phyloP scores from a whole-genome alignment of 768 basidiomycete genomes.

The Phylloporus arenicola region DNA sequence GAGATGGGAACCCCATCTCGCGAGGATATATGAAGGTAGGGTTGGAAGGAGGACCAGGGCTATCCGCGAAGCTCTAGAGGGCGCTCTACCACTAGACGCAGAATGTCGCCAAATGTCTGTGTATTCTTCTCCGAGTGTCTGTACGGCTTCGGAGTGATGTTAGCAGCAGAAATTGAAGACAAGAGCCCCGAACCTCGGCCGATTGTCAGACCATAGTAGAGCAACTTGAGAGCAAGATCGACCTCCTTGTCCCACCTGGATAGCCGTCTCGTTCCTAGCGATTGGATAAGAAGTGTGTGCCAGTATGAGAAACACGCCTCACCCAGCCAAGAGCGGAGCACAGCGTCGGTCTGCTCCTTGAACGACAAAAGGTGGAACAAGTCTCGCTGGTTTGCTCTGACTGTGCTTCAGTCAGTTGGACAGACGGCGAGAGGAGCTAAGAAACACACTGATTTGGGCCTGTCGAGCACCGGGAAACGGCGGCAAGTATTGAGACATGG shows the following conservation, averaged over 20 bases:
- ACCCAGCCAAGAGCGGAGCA: conserved; percentile 78
- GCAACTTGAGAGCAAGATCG: conserved; percentile 58
- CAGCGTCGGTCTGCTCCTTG: conserved; percentile 69
- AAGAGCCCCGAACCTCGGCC: conserved; percentile 54
- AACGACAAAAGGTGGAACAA: conserved; percentile 69
- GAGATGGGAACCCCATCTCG: too few relatives aligned
- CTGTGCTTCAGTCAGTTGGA: conserved; percentile 35
- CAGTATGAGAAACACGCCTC: conserved; percentile 10
- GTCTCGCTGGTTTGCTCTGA: conserved; percentile 82
- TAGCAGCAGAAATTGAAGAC: conserved; percentile 1
- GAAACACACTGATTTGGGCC: conserved; percentile 77
- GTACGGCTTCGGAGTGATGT: conserved; percentile 46
- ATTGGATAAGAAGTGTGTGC: conserved; percentile 8
- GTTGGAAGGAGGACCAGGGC: conserved; percentile 62
- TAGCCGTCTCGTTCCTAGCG: conserved; percentile 71
- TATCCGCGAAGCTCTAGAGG: conserved; percentile 41
- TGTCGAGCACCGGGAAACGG: conserved; percentile 75
- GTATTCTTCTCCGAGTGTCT: conserved; percentile 89
- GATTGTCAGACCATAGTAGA: conserved; percentile 70
- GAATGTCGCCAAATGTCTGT: conserved; percentile 79
- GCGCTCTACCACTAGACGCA: conserved; percentile 34
- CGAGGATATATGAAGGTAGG: conserved; percentile 57
- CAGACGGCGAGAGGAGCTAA: not conserved
- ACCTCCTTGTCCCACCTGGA: conserved; percentile 79
- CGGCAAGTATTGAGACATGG: conserved; percentile 27